Conservation (phyloP, 345 rosid species). For the Euphorbia tirucalli region DNA sequence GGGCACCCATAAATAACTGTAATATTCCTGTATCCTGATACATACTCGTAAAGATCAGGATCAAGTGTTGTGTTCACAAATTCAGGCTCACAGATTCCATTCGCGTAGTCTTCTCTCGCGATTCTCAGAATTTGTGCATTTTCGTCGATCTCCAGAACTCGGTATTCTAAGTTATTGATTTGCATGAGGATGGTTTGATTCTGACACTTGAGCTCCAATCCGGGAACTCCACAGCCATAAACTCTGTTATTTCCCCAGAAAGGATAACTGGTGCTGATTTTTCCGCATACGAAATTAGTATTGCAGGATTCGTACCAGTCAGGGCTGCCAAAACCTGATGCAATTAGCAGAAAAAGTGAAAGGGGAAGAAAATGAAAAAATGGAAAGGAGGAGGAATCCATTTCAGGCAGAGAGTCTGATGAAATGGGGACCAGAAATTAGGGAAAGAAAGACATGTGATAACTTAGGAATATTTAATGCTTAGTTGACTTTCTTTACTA, state of each 20-base stretch:
- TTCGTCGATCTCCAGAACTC: conserved; percentile 14
- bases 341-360: background rate
- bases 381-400: background rate
- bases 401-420: background rate
- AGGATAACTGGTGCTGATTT: conserved; percentile 29
- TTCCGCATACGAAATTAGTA: conserved; percentile 29
- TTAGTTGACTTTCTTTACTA: background rate
- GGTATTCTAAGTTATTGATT: conserved; percentile 19
- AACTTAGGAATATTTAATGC: background rate
- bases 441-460: background rate
- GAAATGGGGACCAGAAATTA: background rate
- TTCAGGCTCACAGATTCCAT: conserved; percentile 17
- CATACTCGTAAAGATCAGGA: conserved; percentile 5
- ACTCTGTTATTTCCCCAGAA: conserved; percentile 33
- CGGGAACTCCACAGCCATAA: conserved; percentile 25
- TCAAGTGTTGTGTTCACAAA: conserved; percentile 24
- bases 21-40: background rate
- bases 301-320: conserved; percentile 9
- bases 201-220: conserved; percentile 30
- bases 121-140: conserved; percentile 15
- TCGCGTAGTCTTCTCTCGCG: conserved; percentile 24
- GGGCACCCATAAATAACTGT: conserved; percentile 27
- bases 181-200: background rate
- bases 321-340: background rate
- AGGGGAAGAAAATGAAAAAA: background rate